These are phyloP conservation scores for Centaurea solstitialis DNA, from an alignment of 129 eudicot species.

Conservation along the genomic window DNA sequence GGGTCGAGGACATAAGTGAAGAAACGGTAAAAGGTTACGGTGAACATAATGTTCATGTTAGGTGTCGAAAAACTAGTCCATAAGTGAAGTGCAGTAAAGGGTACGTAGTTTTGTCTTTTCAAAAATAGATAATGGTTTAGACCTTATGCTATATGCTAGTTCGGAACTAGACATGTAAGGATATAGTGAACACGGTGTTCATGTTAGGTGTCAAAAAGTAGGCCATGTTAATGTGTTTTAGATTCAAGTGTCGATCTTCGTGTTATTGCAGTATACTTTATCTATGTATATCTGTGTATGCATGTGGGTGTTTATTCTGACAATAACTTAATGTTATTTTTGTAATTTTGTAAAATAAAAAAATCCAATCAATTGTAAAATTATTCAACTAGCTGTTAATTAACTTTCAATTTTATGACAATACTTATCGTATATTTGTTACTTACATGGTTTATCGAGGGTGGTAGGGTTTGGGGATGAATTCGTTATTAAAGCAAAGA, in stretches of 20 bases:
- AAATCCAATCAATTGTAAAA: neutral
- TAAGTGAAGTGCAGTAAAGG: conserved; percentile 27
- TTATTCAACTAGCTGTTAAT: neutral
- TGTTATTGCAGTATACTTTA: neutral
- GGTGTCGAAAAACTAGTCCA: conserved; percentile 22
- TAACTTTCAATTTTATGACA: neutral
- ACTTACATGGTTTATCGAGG: neutral
- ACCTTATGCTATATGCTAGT: conserved; percentile 11
- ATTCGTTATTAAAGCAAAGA: neutral
- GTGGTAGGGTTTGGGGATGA: neutral
- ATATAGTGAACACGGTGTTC: neutral
- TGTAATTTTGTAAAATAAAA: neutral
- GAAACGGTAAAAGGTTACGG: neutral
- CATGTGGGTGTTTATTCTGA: neutral
- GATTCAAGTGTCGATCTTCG: neutral
- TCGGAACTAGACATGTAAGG: conserved; percentile 8
- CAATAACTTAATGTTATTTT: neutral
- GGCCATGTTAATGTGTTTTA: neutral
- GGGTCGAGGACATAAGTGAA: conserved; percentile 46
- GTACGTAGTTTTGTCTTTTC: conserved; percentile 9
- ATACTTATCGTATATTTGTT: neutral
- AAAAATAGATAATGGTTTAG: neutral
- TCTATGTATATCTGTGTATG: neutral
- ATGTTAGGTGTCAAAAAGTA: conserved; percentile 13
- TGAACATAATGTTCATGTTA: conserved; percentile 4